Base-by-base conservation (phyloP, 176 grass and related monocot species). In the Stipa capillata region DNA sequence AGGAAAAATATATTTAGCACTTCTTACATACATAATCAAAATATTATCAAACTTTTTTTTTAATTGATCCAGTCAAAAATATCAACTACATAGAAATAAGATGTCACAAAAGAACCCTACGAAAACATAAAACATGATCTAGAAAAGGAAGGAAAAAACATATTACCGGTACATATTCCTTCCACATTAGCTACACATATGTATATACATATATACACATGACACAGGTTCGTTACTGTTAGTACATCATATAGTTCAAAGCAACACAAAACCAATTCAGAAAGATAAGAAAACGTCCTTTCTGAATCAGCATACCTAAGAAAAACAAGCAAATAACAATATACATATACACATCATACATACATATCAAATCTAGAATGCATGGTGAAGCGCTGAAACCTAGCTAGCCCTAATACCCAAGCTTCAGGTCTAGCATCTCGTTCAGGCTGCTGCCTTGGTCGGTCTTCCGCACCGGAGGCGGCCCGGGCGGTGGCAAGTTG, bases 351-450 rank as follows among this genome's bases (percentile, higher is more conserved):
- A 80, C 29, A 39, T 3, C 4, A 36, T 28, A 57, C n/a, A 3
- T 34, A 43, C 27, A 85, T 59, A 51, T 64, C 11, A 53, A 67
- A 21, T 44, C 8, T 25, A 55, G 40, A 20, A 74, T 70, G 25
- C 66, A 48, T 48, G 8, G 24, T 57, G 49, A 28, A 16, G 56
- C 6, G 1, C 3, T 64, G 43, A 63, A 48, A 35, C 18, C 4
- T 16, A 55, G 21, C 8, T 24, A 27, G 32, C n/a, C 15, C 23
- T 88, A 79, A 27, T 40, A 58, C 15, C 80, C 74, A 63, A 83
- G 74, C 39, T 84, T 84, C 50, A 88, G 25, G 41, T 84, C 86
- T 24, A 84, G 61, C 81, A 56, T 58, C 23, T 54, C 58, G 23
- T 73, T 77, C 63, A 71, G 16, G 63, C 43, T 77, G 33, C 78